Evolutionary conservation across 2,329 filamentous ascomycete genomes (phyloP), one percentile per base, ranked within the genome.

Genomic region (Cladophialophora immunda): DNA sequence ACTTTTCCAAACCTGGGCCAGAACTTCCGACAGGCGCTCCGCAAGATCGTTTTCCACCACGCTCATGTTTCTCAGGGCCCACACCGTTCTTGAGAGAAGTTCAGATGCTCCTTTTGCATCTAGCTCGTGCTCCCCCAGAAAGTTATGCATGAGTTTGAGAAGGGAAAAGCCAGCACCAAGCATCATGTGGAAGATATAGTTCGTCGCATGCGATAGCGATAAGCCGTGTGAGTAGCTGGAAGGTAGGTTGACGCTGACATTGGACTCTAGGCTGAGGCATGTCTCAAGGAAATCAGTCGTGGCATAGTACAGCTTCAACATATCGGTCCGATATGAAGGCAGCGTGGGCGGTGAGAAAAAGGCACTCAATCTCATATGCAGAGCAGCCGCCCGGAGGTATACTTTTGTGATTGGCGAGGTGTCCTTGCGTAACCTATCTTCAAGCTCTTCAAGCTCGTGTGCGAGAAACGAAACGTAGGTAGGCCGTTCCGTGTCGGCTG

Each of bases 141-240:
- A 89, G 56, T 87, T 89, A 74, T 90, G 89, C 70, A 89, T 84
- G 1, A 91, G 81, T 72, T 90, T 90, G 62, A 90, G 79, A 5
- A 91, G 78, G 1, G 87, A 86, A 70, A 89, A 89, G 1, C 86
- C 87, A 17, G 85, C 87, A 2, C 87, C 88, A 30, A 90, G 82
- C 74, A 89, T 85, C 82, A 90, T 89, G 75, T 90, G 88, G 74
- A 89, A 86, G 64, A 91, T 83, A 73, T 90, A 90, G 71, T 85
- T 88, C 19, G 84, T 84, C 65, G 88, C 84, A 65, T 81, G 81
- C 11, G 87, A 77, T 36, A 84, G 79, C 7, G 82, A 80, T 1
- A 83, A 81, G 29, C 77, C 75, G 38, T 72, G 72, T 38, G 60
- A 75, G 56, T 58, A 75, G 56, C 59, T 70, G 15, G 71, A 72